Evolutionary conservation across 2,329 filamentous ascomycete genomes (phyloP).

Genomic region (Colletotrichum somersetense): DNA sequence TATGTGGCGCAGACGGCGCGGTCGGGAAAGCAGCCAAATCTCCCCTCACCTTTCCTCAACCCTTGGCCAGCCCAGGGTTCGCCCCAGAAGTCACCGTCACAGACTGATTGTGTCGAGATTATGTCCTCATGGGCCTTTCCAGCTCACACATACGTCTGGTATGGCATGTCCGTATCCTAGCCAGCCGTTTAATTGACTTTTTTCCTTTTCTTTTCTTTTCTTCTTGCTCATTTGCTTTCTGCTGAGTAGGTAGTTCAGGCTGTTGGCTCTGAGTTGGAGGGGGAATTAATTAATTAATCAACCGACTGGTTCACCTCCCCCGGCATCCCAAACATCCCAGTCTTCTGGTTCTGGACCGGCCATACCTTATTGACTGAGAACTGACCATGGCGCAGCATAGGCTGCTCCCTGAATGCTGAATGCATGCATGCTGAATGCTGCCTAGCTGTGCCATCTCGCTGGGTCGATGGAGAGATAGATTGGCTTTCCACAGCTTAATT

Average conservation of each 20-base stretch:
- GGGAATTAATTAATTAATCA: neutral
- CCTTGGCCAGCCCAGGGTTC: slow-evolving; percentile 26
- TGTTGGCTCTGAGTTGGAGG: neutral
- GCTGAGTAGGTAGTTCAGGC: neutral
- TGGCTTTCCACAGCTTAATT: too few species aligned
- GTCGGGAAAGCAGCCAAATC: slow-evolving; percentile 1
- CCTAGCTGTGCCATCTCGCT: slow-evolving; percentile 1
- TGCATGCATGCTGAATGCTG: neutral
- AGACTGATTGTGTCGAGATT: slow-evolving; percentile 40
- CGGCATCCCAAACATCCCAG: neutral
- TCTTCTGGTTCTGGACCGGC: neutral
- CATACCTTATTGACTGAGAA: neutral
- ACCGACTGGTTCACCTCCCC: neutral
- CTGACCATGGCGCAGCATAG: neutral
- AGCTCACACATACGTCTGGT: slow-evolving; percentile 6
- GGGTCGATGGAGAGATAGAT: neutral
- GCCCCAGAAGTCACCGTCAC: slow-evolving; percentile 32
- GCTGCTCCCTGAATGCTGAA: neutral
- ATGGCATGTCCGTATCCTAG: neutral
- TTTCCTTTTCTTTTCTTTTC: neutral
- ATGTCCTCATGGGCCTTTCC: slow-evolving; percentile 21
- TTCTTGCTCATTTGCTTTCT: neutral
- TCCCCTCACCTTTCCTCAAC: neutral
- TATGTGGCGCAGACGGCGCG: neutral
- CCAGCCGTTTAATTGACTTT: neutral